Conservation (phyloP, 106 monocot species). For the Chionographis japonica region DNA sequence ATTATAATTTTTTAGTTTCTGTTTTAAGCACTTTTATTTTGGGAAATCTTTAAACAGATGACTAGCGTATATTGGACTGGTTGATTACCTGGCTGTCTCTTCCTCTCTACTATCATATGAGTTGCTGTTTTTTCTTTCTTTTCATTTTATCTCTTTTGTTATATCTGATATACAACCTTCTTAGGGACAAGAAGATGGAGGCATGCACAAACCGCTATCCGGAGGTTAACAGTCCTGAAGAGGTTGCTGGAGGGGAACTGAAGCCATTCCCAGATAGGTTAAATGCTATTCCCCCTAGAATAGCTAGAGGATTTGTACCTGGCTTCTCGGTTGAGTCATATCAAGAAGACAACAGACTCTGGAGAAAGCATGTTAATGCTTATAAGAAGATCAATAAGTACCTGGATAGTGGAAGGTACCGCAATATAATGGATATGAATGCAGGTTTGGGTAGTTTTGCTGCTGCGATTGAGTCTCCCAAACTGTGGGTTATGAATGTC, state of each 20-base stretch:
- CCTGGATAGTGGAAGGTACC: constrained; percentile 30
- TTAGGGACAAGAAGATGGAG: constrained; percentile 61
- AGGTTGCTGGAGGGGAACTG: constrained; percentile 26
- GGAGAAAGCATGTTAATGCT: constrained; percentile 40
- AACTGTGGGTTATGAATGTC: constrained; percentile 58
- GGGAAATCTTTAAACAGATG: too few species aligned
- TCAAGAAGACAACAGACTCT: constrained; percentile 27
- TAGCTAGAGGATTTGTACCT: constrained; percentile 24
- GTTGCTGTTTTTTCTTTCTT: background rate
- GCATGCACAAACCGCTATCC: constrained; percentile 23
- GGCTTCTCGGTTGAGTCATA: constrained; percentile 30
- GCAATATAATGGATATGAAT: constrained; percentile 60
- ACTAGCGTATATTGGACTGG: too few species aligned
- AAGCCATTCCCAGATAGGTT: constrained; percentile 43
- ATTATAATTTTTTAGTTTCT: too few species aligned
- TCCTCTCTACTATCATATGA: too few species aligned
- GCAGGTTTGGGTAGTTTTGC: constrained; percentile 52
- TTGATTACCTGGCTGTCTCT: too few species aligned
- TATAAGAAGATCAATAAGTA: constrained; percentile 38
- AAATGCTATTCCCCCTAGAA: constrained; percentile 36
- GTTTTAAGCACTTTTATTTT: too few species aligned
- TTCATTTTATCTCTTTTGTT: background rate
- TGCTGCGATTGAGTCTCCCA: constrained; percentile 33
- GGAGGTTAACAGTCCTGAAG: constrained; percentile 19
- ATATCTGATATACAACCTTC: background rate